Base-by-base conservation (phyloP, 768 basidiomycete species). In the Coprinellus micaceus region DNA sequence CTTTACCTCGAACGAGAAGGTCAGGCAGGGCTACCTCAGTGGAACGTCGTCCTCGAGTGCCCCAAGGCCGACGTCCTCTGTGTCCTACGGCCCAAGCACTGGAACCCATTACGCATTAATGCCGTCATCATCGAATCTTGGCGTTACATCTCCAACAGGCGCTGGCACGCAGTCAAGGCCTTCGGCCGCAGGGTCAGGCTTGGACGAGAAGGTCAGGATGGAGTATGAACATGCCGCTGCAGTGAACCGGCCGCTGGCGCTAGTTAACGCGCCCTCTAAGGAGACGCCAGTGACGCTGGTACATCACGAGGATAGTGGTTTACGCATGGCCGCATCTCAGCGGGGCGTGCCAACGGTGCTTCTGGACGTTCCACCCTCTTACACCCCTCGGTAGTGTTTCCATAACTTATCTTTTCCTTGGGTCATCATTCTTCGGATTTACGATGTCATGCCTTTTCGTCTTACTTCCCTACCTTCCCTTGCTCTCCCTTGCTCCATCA, bases 281-380 rank as follows among this genome's bases (percentile, higher is more conserved):
- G 19, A 51, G n/a, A 12, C 30, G 13, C 33, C 33, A 6, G 33
- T 33, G 49, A 22, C 30, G 21, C 11, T 51, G 49, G 49, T 51
- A 15, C 49, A 51, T 37, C 49, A 51, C 21, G n/a, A 51, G 49
- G 49, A 51, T 51, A 51, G 49, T 51, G 49, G 49, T 29, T 17
- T 51, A 13, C 29, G 49, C 2, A 51, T 51, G 29, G 33, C n/a
- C 7, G 10, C 5, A 17, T 6, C 6, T 19, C 10, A 17, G 49
- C 7, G n/a, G 13, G 44, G 17, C 9, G 44, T 7, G 13, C 21
- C 44, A 5, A 25, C 44, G 25, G 44, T 45, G 13, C n/a, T 41
- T 41, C 13, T 45, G 4, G 47, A 48, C 28, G 47, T 48, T n/a
- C 47, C 47, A 5, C 47, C 47, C 29, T 26, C 24, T 1, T 48